Conservation (phyloP, 495 filamentous ascomycete genomes). For the Annulohypoxylon moriforme region DNA sequence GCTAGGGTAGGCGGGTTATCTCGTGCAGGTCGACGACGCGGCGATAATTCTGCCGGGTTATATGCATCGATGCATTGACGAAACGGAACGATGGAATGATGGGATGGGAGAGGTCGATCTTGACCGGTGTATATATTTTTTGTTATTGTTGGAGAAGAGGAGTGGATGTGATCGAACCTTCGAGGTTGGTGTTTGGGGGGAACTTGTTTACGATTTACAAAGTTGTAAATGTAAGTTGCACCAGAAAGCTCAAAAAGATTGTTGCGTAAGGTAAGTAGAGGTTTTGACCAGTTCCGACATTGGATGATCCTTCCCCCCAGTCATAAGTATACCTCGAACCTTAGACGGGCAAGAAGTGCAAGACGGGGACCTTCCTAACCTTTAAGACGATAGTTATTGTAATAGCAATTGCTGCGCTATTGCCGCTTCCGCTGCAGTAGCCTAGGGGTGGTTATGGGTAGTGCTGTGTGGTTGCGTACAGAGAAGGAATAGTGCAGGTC, state of each 20-base stretch:
- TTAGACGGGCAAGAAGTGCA: too few species aligned
- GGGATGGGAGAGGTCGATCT: conserved; percentile 9
- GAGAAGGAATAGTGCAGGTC: conserved; percentile 32
- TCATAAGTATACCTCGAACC: conserved; percentile 15
- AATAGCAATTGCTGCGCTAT: conserved; percentile 41
- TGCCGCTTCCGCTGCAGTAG: conserved; percentile 34
- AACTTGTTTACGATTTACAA: conserved; percentile 36
- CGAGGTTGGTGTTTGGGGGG: neutral
- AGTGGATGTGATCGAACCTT: conserved; percentile 28
- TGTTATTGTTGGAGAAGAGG: conserved; percentile 16
- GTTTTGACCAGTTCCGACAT: conserved; percentile 37
- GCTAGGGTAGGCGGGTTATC: conserved; percentile 32
- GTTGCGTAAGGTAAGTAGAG: conserved; percentile 25
- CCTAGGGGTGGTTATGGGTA: conserved; percentile 14
- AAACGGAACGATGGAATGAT: conserved; percentile 29
- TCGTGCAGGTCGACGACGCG: conserved; percentile 39
- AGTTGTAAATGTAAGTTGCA: conserved; percentile 30
- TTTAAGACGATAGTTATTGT: conserved; percentile 23
- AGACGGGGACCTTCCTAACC: conserved; percentile 23
- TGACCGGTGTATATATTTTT: conserved; percentile 10
- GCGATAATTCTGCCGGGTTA: conserved; percentile 27
- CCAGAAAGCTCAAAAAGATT: conserved; percentile 27
- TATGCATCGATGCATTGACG: conserved; percentile 29
- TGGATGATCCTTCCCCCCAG: conserved; percentile 32
- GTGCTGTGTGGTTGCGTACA: conserved; percentile 28